Percentiles rank a stretch among this genome's conserved stretches.
Conservation (phyloP, 2,329 filamentous ascomycete species). For the Tolypocladium inflatum region DNA sequence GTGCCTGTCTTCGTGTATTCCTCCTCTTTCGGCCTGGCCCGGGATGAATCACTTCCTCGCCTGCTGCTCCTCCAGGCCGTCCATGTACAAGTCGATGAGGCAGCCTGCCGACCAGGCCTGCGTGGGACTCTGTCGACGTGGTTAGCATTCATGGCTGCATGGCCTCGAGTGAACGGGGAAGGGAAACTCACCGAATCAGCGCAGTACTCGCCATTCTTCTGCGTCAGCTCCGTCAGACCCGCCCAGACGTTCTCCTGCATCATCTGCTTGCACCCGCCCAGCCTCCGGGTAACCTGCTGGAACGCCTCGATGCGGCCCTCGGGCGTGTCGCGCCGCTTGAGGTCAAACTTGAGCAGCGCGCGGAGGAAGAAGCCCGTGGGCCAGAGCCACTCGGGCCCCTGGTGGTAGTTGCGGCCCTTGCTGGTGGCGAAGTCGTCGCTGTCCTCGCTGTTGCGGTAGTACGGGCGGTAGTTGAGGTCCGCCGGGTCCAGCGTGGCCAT, state of each 20-base stretch:
- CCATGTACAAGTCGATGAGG: constrained; percentile 91
- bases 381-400: constrained; percentile 98
- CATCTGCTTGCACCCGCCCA: constrained; percentile 76
- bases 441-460: constrained; percentile 94
- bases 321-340: constrained; percentile 50
- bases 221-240: constrained; percentile 84
- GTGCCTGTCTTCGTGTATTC: neutral
- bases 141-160: neutral
- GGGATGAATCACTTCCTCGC: neutral
- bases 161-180: neutral
- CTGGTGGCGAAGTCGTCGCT: constrained; percentile 82
- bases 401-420: constrained; percentile 96
- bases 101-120: constrained; percentile 96
- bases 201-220: constrained; percentile 78
- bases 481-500: constrained; percentile 93
- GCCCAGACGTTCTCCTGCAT: constrained; percentile 78
- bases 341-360: constrained; percentile 82
- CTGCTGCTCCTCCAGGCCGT: constrained; percentile 54
- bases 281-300: constrained; percentile 81
- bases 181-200: constrained; percentile 66
- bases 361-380: constrained; percentile 92
- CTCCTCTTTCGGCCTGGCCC: neutral
- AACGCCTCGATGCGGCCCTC: constrained; percentile 77
- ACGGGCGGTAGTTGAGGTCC: constrained; percentile 87
- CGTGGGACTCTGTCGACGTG: constrained; percentile 61